These are phyloP conservation scores for Lasiosphaeris hirsuta DNA, from an alignment of 495 filamentous ascomycete genomes.

Conservation along the genomic window DNA sequence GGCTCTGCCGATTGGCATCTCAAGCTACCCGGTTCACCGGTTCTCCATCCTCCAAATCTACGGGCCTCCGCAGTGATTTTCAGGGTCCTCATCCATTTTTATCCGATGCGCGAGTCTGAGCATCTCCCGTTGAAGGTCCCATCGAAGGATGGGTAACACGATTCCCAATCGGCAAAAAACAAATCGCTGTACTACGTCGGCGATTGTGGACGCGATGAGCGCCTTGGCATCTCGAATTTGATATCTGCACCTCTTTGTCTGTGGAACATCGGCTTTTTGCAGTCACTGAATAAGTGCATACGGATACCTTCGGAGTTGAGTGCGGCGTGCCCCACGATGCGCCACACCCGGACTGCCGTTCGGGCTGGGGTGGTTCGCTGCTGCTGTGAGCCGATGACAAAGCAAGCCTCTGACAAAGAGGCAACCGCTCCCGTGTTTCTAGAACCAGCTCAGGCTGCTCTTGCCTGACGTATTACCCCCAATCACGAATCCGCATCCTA, in stretches of 20 bases:
- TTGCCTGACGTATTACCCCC: too few relatives aligned
- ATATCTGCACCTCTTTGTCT: too few relatives aligned
- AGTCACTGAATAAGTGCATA: too few relatives aligned
- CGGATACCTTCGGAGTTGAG: too few relatives aligned
- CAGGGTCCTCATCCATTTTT: neutral
- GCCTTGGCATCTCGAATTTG: too few relatives aligned
- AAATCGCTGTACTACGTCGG: neutral
- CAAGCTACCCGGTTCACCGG: neutral
- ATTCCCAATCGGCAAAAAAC: neutral
- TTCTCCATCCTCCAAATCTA: neutral
- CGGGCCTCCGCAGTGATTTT: neutral
- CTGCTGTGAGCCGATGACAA: too few relatives aligned
- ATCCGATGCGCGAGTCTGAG: neutral
- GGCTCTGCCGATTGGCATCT: neutral
- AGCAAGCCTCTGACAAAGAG: neutral
- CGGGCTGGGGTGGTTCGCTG: too few relatives aligned
- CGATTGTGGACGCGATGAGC: neutral
- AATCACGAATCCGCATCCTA: too few relatives aligned
- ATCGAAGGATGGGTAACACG: too few relatives aligned
- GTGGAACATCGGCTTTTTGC: too few relatives aligned
- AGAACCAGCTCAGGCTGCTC: neutral
- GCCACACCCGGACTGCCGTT: too few relatives aligned
- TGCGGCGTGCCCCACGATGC: too few relatives aligned
- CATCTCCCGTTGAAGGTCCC: neutral
- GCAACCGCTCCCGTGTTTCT: neutral